Evolutionary conservation across 495 filamentous ascomycete species (phyloP).

Genomic region (Aspergillus diversus): DNA sequence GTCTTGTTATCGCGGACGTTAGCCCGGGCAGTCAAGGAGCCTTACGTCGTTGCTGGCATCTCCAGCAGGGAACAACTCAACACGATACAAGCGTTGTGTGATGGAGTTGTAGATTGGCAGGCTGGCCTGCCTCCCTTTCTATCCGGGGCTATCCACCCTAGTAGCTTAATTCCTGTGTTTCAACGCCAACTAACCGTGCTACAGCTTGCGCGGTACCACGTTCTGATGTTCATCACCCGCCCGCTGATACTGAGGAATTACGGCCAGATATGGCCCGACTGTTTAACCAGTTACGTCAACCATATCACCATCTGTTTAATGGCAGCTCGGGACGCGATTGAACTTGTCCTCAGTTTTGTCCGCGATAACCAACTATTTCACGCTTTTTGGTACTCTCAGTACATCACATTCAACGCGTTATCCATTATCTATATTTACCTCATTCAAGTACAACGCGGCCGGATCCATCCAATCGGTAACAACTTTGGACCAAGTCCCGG

Average conservation of each 20-base stretch:
- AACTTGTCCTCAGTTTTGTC: slow-evolving; percentile 30
- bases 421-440: slow-evolving; percentile 36
- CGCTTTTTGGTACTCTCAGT: slow-evolving; percentile 37
- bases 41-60: slow-evolving; percentile 28
- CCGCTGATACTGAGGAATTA: slow-evolving; percentile 32
- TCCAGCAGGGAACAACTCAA: slow-evolving; percentile 24
- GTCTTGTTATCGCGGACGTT: slow-evolving; percentile 30
- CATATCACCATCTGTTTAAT: slow-evolving; percentile 27
- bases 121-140: slow-evolving; percentile 28
- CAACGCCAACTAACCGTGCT: slow-evolving; percentile 32
- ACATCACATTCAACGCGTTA: slow-evolving; percentile 37
- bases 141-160: slow-evolving; percentile 29
- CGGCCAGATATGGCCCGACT: slow-evolving; percentile 22
- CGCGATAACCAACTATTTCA: slow-evolving; percentile 31
- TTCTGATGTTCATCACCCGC: slow-evolving; percentile 33
- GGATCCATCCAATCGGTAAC: slow-evolving; percentile 22
- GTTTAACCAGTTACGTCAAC: slow-evolving; percentile 20
- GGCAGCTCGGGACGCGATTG: slow-evolving; percentile 27
- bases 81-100: slow-evolving; percentile 21
- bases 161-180: slow-evolving; percentile 30
- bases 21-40: slow-evolving; percentile 28
- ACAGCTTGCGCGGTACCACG: slow-evolving; percentile 31
- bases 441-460: slow-evolving; percentile 27
- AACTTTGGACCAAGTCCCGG: slow-evolving; percentile 1
- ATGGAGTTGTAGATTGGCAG: slow-evolving; percentile 28